phyloP scores from a whole-genome alignment of 805 yeast species.

The Kazachstania viticola region DNA sequence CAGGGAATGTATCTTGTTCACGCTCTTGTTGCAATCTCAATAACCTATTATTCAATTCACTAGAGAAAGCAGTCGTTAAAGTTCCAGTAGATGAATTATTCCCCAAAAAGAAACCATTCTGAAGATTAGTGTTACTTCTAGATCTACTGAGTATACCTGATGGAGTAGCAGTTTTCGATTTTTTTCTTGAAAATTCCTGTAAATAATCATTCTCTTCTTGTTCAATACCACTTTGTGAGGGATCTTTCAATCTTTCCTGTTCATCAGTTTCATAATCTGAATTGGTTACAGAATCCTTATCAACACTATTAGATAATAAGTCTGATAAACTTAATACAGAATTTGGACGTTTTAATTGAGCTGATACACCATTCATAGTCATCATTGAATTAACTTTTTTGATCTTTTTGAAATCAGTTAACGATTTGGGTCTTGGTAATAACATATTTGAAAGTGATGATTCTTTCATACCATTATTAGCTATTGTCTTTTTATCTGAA shows the following conservation, averaged over 20 bases:
- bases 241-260: constrained; percentile 6
- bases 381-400: background rate
- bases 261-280: constrained; percentile 12
- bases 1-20: too few species aligned
- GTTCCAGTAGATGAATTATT: background rate
- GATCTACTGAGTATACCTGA: constrained; percentile 15
- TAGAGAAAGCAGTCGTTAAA: constrained; percentile 4
- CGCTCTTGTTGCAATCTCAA: constrained; percentile 15
- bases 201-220: constrained; percentile 11
- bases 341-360: background rate
- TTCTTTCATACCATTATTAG: background rate
- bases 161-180: constrained; percentile 21
- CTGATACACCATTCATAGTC: background rate
- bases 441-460: constrained; percentile 8
- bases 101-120: background rate
- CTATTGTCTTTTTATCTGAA: background rate
- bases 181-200: constrained; percentile 16
- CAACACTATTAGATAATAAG: constrained; percentile 6
- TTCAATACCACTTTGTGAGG: constrained; percentile 4
- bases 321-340: constrained; percentile 11
- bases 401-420: constrained; percentile 12
- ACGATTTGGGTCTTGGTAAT: constrained; percentile 17
- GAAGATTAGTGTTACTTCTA: constrained; percentile 13
- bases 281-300: constrained; percentile 1
- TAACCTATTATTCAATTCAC: constrained; percentile 13